phyloP scores from a whole-genome alignment of 148 eudicot genomes.

The Chenopodium album region DNA sequence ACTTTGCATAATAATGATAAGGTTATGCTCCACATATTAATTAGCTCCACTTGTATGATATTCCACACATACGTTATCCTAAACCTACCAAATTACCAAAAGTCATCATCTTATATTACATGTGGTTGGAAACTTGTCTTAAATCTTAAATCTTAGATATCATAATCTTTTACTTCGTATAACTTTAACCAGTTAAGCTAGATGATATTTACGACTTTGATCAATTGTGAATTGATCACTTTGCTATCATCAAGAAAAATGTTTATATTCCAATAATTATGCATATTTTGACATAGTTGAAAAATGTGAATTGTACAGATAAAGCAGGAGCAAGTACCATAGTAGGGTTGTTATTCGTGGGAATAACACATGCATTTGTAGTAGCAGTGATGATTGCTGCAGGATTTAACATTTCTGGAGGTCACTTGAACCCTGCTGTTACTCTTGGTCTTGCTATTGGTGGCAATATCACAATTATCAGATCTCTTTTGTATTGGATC shows the following conservation, averaged over 20 bases:
- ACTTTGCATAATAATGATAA: not conserved
- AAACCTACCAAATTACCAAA: too few relatives aligned
- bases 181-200: too few relatives aligned
- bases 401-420: conserved; percentile 80
- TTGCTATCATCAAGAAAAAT: not conserved
- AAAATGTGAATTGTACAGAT: conserved; percentile 29
- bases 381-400: conserved; percentile 87
- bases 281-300: not conserved
- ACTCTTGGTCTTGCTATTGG: conserved; percentile 74
- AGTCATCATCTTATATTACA: too few relatives aligned
- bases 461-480: conserved; percentile 74
- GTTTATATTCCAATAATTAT: not conserved
- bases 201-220: too few relatives aligned
- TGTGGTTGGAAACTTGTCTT: too few relatives aligned
- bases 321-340: conserved; percentile 47
- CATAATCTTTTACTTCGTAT: too few relatives aligned
- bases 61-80: too few relatives aligned
- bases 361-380: conserved; percentile 73
- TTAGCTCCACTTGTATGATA: not conserved
- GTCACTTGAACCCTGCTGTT: conserved; percentile 85
- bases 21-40: not conserved
- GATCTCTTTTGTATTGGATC: conserved; percentile 72
- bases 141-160: too few relatives aligned
- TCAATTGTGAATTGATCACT: not conserved
- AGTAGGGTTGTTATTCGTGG: conserved; percentile 74